These are phyloP conservation scores for Alternaria ethzedia DNA, from an alignment of 2,329 filamentous ascomycete species.

Conservation along the genomic window DNA sequence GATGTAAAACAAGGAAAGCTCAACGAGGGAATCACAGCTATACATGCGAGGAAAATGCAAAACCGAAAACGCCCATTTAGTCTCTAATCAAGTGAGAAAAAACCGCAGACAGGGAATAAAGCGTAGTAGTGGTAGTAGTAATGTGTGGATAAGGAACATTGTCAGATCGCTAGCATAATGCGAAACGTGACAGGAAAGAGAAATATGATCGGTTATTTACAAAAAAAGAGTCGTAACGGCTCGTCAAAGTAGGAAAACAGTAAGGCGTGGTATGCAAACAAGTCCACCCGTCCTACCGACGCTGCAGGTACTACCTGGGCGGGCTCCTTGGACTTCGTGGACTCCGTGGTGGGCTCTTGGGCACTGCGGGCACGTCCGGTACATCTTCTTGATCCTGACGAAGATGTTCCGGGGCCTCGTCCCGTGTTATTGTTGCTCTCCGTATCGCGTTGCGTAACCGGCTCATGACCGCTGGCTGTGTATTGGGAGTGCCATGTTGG, in stretches of 20 bases:
- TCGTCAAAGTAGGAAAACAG: conserved; percentile 2
- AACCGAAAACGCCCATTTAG: background rate
- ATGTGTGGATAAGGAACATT: background rate
- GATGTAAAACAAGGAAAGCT: background rate
- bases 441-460: conserved; percentile 41
- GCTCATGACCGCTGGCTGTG: conserved; percentile 28
- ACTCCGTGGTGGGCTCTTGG: conserved; percentile 29
- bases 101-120: background rate
- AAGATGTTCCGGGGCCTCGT: conserved; percentile 37
- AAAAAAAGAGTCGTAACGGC: conserved; percentile 10
- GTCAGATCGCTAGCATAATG: background rate
- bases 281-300: conserved; percentile 1
- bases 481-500: conserved; percentile 18
- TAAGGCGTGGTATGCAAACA: conserved; percentile 2
- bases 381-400: conserved; percentile 12
- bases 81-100: background rate
- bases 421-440: conserved; percentile 41
- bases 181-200: background rate
- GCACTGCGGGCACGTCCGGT: conserved; percentile 29
- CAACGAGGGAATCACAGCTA: conserved; percentile 5
- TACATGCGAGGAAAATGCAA: background rate
- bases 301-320: conserved; percentile 6
- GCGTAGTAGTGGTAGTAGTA: background rate
- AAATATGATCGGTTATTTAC: conserved; percentile 9
- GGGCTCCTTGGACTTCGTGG: conserved; percentile 26